These are phyloP conservation scores for Simplicillium sp. DNA, from an alignment of 2,329 filamentous ascomycete species.

Conservation along the genomic window DNA sequence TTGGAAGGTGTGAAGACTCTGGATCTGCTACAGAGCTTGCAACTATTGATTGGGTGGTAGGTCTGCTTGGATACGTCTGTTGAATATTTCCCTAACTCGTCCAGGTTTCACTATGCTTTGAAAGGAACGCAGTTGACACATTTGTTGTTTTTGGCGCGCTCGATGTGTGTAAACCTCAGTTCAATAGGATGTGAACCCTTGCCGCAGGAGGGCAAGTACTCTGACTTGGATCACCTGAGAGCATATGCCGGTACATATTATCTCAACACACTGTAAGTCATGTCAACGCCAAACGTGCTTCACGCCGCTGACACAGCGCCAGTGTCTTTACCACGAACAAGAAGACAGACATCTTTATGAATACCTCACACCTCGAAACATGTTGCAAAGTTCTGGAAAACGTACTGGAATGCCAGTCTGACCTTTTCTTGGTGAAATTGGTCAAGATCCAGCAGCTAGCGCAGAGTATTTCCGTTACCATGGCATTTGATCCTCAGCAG, in stretches of 20 bases:
- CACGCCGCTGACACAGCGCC: neutral
- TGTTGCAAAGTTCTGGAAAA: slow-evolving; percentile 32
- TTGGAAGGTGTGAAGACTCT: slow-evolving; percentile 32
- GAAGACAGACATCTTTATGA: slow-evolving; percentile 37
- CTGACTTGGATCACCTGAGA: slow-evolving; percentile 32
- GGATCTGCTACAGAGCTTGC: slow-evolving; percentile 36
- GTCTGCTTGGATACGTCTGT: too few relatives aligned
- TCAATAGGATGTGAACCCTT: slow-evolving; percentile 19
- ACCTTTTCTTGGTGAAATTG: slow-evolving; percentile 33
- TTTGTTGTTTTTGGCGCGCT: slow-evolving; percentile 36
- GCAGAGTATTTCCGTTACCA: slow-evolving; percentile 33
- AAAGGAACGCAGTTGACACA: slow-evolving; percentile 41
- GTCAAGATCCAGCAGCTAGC: slow-evolving; percentile 37
- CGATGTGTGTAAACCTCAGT: slow-evolving; percentile 32
- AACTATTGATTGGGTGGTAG: slow-evolving; percentile 36
- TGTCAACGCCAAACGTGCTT: neutral
- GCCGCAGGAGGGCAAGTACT: slow-evolving; percentile 13
- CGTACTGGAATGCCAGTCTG: slow-evolving; percentile 31
- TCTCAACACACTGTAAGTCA: slow-evolving; percentile 34
- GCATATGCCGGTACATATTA: slow-evolving; percentile 41
- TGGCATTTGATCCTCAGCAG: slow-evolving; percentile 20
- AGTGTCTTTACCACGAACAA: slow-evolving; percentile 37
- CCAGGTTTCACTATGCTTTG: slow-evolving; percentile 28
- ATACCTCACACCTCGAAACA: slow-evolving; percentile 30
- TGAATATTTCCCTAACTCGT: too few relatives aligned